Percentiles rank a stretch among this genome's conserved stretches.
Conservation (phyloP, 2,329 filamentous ascomycete genomes). For the Metarhizium rileyi region DNA sequence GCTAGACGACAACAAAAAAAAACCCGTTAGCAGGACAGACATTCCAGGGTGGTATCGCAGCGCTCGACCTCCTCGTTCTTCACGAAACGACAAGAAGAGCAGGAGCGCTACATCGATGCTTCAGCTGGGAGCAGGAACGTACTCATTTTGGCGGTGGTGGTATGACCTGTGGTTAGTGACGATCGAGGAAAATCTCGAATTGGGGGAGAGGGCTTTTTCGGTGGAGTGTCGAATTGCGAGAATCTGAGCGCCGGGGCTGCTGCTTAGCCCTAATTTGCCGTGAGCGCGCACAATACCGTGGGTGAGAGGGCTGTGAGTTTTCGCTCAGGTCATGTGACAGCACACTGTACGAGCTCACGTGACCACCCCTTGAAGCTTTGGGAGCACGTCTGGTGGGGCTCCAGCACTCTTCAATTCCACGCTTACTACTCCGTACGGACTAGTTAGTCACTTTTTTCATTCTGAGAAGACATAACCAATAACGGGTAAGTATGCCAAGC, state of each 20-base stretch:
- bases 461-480: too few relatives aligned
- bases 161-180: constrained; percentile 30
- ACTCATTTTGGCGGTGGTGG: constrained; percentile 48
- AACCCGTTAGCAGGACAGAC: constrained; percentile 14
- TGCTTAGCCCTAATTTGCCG: constrained; percentile 26
- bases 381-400: not conserved
- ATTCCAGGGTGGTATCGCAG: not conserved
- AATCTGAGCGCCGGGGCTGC: constrained; percentile 5
- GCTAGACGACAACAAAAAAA: constrained; percentile 25
- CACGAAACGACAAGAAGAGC: constrained; percentile 1
- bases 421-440: too few relatives aligned
- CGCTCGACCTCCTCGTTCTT: not conserved
- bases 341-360: constrained; percentile 12
- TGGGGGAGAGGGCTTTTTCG: constrained; percentile 23
- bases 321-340: constrained; percentile 21
- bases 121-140: constrained; percentile 25
- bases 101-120: not conserved
- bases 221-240: constrained; percentile 23
- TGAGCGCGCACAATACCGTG: constrained; percentile 10
- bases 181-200: constrained; percentile 25
- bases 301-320: constrained; percentile 11
- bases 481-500: not conserved
- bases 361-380: not conserved
- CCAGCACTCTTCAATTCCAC: too few relatives aligned
- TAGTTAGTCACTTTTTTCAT: too few relatives aligned